Percentiles rank a stretch among this genome's conserved stretches.
These are phyloP conservation scores for Colletotrichum limetticola DNA, from an alignment of 2,329 filamentous ascomycete species.

Conservation along the genomic window DNA sequence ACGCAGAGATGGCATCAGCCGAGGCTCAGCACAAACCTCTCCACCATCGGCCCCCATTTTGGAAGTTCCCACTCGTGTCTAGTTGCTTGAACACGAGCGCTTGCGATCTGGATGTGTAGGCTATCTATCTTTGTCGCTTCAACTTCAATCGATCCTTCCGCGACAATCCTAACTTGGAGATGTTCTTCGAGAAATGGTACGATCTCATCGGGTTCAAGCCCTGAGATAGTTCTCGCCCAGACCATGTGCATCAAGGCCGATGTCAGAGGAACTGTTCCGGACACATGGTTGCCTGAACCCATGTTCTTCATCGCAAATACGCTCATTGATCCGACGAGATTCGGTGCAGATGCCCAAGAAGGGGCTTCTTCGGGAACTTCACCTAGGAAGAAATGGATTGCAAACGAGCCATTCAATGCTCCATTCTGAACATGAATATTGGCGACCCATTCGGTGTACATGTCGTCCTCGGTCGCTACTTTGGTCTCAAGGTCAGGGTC, in stretches of 20 bases:
- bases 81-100: constrained; percentile 49
- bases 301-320: constrained; percentile 59
- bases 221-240: constrained; percentile 46
- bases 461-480: constrained; percentile 39
- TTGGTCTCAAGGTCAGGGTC: constrained; percentile 8
- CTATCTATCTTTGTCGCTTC: constrained; percentile 44
- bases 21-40: constrained; percentile 29
- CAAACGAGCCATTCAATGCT: constrained; percentile 69
- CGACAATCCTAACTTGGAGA: constrained; percentile 48
- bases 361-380: constrained; percentile 54
- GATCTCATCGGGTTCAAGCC: constrained; percentile 49
- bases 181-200: constrained; percentile 53
- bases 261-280: constrained; percentile 64
- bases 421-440: constrained; percentile 72
- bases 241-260: constrained; percentile 57
- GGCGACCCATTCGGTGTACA: constrained; percentile 73
- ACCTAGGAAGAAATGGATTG: constrained; percentile 76
- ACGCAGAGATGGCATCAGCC: background rate
- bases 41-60: constrained; percentile 46
- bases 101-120: constrained; percentile 49
- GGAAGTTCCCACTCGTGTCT: constrained; percentile 47
- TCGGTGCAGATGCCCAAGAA: constrained; percentile 63
- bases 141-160: constrained; percentile 42
- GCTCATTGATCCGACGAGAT: constrained; percentile 71
- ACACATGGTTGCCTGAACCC: constrained; percentile 49